Evolutionary conservation across 2,329 filamentous ascomycete species (phyloP).

Genomic region (Aschersonia sp.): DNA sequence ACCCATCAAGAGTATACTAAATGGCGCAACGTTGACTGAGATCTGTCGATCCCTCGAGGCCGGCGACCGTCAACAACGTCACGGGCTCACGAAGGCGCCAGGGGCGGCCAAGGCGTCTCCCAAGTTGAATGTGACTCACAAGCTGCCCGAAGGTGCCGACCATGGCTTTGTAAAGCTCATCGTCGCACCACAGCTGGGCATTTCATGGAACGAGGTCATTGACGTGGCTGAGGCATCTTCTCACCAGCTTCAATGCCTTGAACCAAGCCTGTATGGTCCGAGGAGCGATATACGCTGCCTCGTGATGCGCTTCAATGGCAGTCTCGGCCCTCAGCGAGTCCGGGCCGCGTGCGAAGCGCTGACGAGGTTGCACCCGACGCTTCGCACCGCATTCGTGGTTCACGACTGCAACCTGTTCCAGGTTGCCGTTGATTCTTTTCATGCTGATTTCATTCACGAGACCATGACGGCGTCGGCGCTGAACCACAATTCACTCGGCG

Average conservation of each 20-base stretch:
- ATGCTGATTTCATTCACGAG: constrained; percentile 27
- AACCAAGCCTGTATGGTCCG: constrained; percentile 28
- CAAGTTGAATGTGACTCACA: constrained; percentile 3
- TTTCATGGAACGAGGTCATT: constrained; percentile 25
- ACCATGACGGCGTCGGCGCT: constrained; percentile 26
- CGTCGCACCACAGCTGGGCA: constrained; percentile 26
- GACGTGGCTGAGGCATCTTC: constrained; percentile 34
- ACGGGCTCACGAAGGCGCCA: neutral
- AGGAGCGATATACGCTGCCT: constrained; percentile 32
- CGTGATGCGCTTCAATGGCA: constrained; percentile 30
- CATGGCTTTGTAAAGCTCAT: constrained; percentile 23
- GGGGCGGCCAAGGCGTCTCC: constrained; percentile 1
- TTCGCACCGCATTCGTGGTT: constrained; percentile 38
- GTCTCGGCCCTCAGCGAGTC: constrained; percentile 25
- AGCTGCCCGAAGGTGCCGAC: constrained; percentile 7
- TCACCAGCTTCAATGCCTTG: constrained; percentile 31
- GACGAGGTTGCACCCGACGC: constrained; percentile 29
- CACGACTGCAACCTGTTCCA: constrained; percentile 33
- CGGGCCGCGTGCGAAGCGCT: constrained; percentile 31
- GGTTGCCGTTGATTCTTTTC: constrained; percentile 27
- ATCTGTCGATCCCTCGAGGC: constrained; percentile 22
- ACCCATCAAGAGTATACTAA: constrained; percentile 26
- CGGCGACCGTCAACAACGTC: constrained; percentile 2
- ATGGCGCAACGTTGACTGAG: constrained; percentile 26
- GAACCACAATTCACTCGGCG: constrained; percentile 20